Conservation (phyloP, 495 filamentous ascomycete genomes). For the Aspergillus indologenus region DNA sequence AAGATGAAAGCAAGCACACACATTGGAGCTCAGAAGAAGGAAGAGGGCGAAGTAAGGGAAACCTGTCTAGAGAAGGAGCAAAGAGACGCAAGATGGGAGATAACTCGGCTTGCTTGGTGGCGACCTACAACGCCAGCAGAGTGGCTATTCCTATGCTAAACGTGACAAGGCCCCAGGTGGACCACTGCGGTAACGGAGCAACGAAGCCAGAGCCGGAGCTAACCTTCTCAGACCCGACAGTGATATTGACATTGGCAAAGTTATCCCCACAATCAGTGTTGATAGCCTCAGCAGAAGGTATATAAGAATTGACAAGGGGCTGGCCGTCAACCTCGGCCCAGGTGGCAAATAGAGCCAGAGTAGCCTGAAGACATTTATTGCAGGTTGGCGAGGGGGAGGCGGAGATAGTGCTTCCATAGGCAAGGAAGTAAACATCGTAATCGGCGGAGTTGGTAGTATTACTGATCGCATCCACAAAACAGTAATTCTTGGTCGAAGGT, state of each 20-base stretch:
- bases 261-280: constrained; percentile 61
- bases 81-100: too few species aligned
- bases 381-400: constrained; percentile 63
- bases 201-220: constrained; percentile 15
- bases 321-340: constrained; percentile 58
- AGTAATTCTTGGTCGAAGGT: constrained; percentile 39
- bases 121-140: not conserved
- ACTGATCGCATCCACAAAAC: constrained; percentile 81
- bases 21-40: not conserved
- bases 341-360: constrained; percentile 64
- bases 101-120: not conserved
- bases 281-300: constrained; percentile 59
- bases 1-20: not conserved
- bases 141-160: not conserved
- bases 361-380: constrained; percentile 62
- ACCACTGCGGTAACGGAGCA: not conserved
- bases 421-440: constrained; percentile 78
- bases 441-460: constrained; percentile 65
- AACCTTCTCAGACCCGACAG: constrained; percentile 29
- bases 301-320: constrained; percentile 57
- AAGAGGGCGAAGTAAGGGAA: not conserved
- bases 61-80: too few species aligned
- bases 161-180: not conserved
- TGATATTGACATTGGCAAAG: constrained; percentile 61
- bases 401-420: constrained; percentile 69